A percentile compares a stretch with the other conserved stretches of the same genome.
Conservation (phyloP, 768 basidiomycete genomes). For the Russula emetica region DNA sequence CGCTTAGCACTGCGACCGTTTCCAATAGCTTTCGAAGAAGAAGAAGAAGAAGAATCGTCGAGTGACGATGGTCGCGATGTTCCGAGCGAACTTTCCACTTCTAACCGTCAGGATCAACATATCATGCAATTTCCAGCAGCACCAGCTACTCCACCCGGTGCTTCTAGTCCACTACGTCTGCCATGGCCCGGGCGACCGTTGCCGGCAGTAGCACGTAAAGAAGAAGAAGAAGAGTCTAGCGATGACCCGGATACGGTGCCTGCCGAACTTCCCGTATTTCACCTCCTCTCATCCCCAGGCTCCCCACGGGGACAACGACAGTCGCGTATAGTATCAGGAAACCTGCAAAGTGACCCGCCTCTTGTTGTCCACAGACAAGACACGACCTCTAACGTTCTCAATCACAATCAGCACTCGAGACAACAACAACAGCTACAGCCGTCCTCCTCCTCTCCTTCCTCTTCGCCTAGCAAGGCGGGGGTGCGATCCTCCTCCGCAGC, state of each 20-base stretch:
- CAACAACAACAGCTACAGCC: neutral
- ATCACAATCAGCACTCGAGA: neutral
- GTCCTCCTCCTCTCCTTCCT: neutral
- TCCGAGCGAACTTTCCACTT: neutral
- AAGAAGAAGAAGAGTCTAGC: constrained; percentile 16
- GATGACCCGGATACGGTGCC: constrained; percentile 1
- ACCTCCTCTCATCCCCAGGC: neutral
- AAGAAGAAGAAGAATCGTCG: constrained; percentile 8
- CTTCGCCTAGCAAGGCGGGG: constrained; percentile 1
- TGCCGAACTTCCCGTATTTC: constrained; percentile 14
- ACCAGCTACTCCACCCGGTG: neutral
- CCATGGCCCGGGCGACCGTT: neutral
- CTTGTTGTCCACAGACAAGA: neutral
- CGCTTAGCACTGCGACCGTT: constrained; percentile 3
- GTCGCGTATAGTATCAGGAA: neutral
- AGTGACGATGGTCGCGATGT: neutral
- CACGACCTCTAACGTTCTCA: neutral
- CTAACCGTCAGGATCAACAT: neutral
- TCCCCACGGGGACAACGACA: neutral
- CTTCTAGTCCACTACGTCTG: neutral
- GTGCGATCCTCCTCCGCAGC: neutral
- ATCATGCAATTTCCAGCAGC: neutral
- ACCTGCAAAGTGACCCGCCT: neutral
- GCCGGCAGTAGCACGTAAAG: neutral
- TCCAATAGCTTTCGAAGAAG: constrained; percentile 20